Evolutionary conservation across 257 asterid species (phyloP), one percentile per base, ranked within the genome.

Genomic region (Leonotis leonurus): DNA sequence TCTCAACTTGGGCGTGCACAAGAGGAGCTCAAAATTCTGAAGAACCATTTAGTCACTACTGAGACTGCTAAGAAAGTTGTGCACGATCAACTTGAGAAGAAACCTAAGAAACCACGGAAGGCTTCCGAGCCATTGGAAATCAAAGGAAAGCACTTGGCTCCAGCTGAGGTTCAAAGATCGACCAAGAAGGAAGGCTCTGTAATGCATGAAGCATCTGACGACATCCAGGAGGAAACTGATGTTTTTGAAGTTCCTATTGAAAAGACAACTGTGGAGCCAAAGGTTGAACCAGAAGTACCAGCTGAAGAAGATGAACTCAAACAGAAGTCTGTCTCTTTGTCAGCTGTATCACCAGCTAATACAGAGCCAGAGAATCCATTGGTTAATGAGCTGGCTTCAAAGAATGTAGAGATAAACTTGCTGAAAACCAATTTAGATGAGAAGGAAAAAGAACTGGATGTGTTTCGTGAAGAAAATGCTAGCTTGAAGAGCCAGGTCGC

Each of bases 1-100:
- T 86, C 95, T 36, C 99, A 87, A 68, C 97, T 92, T 39, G 96
- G 95, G 65, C 90, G 83, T 62, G 99, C 97, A 1, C 99, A 85
- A 68, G 82, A 71, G 46, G 99, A 92, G 81, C 89, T 92, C 71
- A 87, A 76, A 65, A 66, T 76, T 75, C 83, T 92, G 10, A 92
- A 92, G 84, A 59, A 52, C 24, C 99, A 92, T 9, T 64, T 92
- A 48, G 77, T 70, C 66, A 76, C 97, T 9, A 80, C 85, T 4
- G 94, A 81, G 44, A 64, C 77, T 41, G 82, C 83, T 6, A 89
- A 85, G 64, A 78, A 76, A 62, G 74, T 55, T 44, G 88, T 78
- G 33, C 88, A 89, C 58, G 84, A 86, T 18, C 90, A 75, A 37
- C 77, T 77, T 1, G 94, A 85, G 53, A 83, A 70, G 73, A 85